phyloP scores from a whole-genome alignment of 2,329 filamentous ascomycete genomes.

The Exophiala xenobiotica region DNA sequence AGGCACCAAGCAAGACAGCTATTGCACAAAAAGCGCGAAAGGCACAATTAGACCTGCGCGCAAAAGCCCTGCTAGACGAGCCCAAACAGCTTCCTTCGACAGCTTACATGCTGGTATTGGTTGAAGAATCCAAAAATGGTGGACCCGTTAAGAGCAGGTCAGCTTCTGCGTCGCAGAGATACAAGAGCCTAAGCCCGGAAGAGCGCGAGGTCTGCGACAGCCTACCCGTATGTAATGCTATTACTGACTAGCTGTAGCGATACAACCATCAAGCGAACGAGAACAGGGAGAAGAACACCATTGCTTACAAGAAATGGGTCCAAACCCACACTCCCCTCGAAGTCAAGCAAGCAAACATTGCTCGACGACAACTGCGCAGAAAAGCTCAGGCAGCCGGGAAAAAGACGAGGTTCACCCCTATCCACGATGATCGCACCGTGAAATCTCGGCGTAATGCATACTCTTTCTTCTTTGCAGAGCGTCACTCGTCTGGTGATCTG shows the following conservation, averaged over 20 bases:
- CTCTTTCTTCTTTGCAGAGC: conserved; percentile 47
- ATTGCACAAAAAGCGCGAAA: conserved; percentile 31
- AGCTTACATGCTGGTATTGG: conserved; percentile 31
- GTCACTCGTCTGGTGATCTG: conserved; percentile 51
- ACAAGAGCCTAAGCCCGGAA: conserved; percentile 35
- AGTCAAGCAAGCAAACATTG: conserved; percentile 60
- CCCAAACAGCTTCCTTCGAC: conserved; percentile 39
- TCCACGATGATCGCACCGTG: conserved; percentile 57
- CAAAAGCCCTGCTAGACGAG: conserved; percentile 18
- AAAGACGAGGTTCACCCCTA: conserved; percentile 25
- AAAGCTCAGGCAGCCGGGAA: conserved; percentile 19
- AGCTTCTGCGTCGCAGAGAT: conserved; percentile 30
- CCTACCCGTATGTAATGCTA: neutral
- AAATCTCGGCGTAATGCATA: conserved; percentile 45
- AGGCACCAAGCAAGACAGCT: conserved; percentile 29
- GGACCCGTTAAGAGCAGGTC: conserved; percentile 7
- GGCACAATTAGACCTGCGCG: conserved; percentile 11
- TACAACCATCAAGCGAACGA: conserved; percentile 53
- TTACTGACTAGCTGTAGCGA: conserved; percentile 42
- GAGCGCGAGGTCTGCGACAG: conserved; percentile 39
- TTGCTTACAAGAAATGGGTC: conserved; percentile 56
- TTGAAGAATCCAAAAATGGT: conserved; percentile 19
- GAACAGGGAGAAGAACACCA: conserved; percentile 45
- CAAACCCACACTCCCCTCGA: conserved; percentile 54
- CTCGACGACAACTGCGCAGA: conserved; percentile 43